Evolutionary conservation across 1,284 basidiomycete genomes (phyloP), one percentile per base, ranked within the genome.

Genomic region (Ceraceosorus guamensis): DNA sequence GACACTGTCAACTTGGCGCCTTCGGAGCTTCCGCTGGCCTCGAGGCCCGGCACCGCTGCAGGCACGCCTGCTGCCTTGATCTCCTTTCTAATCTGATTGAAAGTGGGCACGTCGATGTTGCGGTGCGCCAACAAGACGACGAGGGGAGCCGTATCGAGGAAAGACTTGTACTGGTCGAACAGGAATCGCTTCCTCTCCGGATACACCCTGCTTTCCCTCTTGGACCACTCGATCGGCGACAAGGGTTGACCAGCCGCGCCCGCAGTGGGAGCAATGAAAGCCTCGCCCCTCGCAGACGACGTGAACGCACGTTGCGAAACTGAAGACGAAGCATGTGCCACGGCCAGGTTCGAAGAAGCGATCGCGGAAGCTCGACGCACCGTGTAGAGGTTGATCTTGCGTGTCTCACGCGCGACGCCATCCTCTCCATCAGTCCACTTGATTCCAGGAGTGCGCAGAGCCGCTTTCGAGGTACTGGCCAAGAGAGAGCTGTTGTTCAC

Each of bases 301-400:
- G 18, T 48, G 14, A 10, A 14, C 11, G 10, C 16, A n/a, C n/a
- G n/a, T n/a, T n/a, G n/a, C n/a, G n/a, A n/a, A n/a, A n/a, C n/a
- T 24, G 49, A 37, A 5, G 16, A 18, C 53, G 59, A 48, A 13
- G 53, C 30, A 14, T 57, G 34, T n/a, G 51, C 47, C 13, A 52
- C 31, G 46, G 57, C 47, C 45, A 52, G 56, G 56, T 43, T 51
- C 43, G 48, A 34, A 39, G 53, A 30, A 39, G 58, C 50, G 47
- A 59, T 56, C 43, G 41, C 45, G 49, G 59, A 56, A 7, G 44
- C 39, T n/a, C n/a, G 35, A 70, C 68, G 65, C 60, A 70, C 68
- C 68, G 65, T 70, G 65, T 65, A 70, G 66, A 70, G 68, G 61
- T 70, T 70, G 63, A 69, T 70, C 65, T 70, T 70, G 50, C 55